Evolutionary conservation across 768 basidiomycete genomes (phyloP).

Genomic region (Russula abietina): DNA sequence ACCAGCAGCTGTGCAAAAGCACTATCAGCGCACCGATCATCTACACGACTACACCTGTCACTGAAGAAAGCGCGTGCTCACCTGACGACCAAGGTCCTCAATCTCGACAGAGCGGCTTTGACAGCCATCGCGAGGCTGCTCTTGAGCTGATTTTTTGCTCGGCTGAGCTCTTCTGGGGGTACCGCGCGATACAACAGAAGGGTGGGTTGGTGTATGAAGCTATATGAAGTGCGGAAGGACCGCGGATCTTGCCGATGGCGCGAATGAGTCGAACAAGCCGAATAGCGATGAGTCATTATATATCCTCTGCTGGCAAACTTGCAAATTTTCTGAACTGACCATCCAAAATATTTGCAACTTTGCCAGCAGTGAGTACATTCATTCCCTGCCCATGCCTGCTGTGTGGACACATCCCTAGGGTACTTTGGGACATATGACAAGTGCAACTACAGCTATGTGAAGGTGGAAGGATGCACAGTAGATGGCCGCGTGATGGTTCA

Average conservation of each 20-base stretch:
- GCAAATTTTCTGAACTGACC: too few relatives aligned
- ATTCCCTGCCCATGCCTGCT: too few relatives aligned
- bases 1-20: conserved; percentile 59
- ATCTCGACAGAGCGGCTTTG: conserved; percentile 78
- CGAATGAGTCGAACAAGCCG: conserved; percentile 82
- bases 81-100: conserved; percentile 89
- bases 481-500: conserved; percentile 89
- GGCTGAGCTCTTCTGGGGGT: conserved; percentile 60
- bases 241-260: conserved; percentile 51
- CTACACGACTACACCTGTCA: not conserved
- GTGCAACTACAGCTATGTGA: too few relatives aligned
- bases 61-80: conserved; percentile 29
- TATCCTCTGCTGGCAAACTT: too few relatives aligned
- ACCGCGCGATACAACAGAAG: conserved; percentile 66
- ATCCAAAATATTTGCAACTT: too few relatives aligned
- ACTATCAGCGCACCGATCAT: too few relatives aligned
- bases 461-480: conserved; percentile 97
- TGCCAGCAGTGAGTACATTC: too few relatives aligned
- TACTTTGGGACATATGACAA: too few relatives aligned
- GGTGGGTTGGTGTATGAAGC: conserved; percentile 85
- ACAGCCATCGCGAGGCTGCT: conserved; percentile 91
- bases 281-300: conserved; percentile 93
- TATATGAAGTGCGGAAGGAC: conserved; percentile 82
- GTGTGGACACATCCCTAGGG: too few relatives aligned
- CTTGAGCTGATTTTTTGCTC: conserved; percentile 95